These are phyloP conservation scores for Penicillium paradoxum DNA, from an alignment of 495 filamentous ascomycete genomes.

Conservation along the genomic window DNA sequence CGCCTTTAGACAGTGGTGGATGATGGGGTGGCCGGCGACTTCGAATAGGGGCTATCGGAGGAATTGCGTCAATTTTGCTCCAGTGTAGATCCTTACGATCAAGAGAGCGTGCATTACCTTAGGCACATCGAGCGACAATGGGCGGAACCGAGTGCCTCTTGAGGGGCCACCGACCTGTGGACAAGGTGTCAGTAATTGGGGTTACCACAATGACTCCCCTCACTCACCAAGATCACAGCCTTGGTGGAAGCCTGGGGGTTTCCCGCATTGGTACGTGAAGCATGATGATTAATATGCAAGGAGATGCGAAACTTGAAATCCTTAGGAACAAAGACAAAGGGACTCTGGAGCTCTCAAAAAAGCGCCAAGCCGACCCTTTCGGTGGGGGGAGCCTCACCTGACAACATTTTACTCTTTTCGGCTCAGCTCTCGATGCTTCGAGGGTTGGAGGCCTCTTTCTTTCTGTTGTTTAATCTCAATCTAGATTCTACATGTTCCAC, in stretches of 20 bases:
- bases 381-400: conserved; percentile 25
- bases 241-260: conserved; percentile 55
- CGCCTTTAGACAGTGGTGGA: conserved; percentile 94
- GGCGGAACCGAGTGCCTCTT: conserved; percentile 92
- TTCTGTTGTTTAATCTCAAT: not conserved
- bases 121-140: conserved; percentile 92
- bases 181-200: conserved; percentile 18
- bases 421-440: not conserved
- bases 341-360: conserved; percentile 15
- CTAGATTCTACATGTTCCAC: too few species aligned
- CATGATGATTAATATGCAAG: conserved; percentile 28
- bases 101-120: conserved; percentile 58
- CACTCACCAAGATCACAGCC: conserved; percentile 63
- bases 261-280: conserved; percentile 47
- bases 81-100: not conserved
- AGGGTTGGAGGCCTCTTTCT: not conserved
- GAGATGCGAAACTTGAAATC: conserved; percentile 2
- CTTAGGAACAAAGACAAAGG: conserved; percentile 10
- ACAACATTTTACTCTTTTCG: conserved; percentile 13
- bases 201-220: conserved; percentile 3
- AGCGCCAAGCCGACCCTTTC: conserved; percentile 26
- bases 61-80: conserved; percentile 16
- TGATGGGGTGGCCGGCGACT: conserved; percentile 95
- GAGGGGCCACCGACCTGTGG: conserved; percentile 85
- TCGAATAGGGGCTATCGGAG: conserved; percentile 85